A percentile compares a stretch with the other conserved stretches of the same genome.
These are phyloP conservation scores for Puccinellia tenuiflora DNA, from an alignment of 176 grass and related monocot genomes.

Conservation along the genomic window DNA sequence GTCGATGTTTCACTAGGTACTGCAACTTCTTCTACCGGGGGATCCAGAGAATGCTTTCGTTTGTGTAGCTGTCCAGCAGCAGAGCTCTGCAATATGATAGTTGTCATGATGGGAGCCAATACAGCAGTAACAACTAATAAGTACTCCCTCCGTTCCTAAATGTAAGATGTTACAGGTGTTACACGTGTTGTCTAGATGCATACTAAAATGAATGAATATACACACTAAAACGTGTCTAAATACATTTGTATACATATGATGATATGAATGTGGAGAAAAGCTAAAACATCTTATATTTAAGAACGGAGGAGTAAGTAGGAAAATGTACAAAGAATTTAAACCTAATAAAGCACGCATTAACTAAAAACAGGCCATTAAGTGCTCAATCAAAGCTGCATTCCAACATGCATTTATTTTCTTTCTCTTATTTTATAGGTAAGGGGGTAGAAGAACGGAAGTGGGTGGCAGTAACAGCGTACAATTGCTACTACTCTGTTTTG, in stretches of 20 bases:
- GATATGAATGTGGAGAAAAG: no score
- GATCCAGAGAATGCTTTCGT: conserved; percentile 42
- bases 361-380: conserved; percentile 15
- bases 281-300: no score
- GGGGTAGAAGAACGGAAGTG: neutral
- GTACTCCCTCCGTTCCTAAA: no score
- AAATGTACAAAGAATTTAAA: no score
- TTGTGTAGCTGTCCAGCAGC: conserved; percentile 38
- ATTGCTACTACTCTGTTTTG: neutral
- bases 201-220: no score
- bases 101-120: neutral
- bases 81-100: conserved; percentile 32
- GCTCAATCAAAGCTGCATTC: neutral
- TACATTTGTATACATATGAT: no score
- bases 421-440: conserved; percentile 14
- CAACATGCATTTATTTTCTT: conserved; percentile 3
- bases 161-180: no score
- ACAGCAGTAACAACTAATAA: conserved; percentile 5
- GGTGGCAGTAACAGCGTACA: neutral
- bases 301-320: no score
- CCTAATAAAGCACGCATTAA: no score
- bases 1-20: conserved; percentile 24
- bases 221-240: no score
- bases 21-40: conserved; percentile 41
- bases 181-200: no score